Conservation (phyloP, 1,139 yeast genomes). For the Zygosaccharomyces sapae region DNA sequence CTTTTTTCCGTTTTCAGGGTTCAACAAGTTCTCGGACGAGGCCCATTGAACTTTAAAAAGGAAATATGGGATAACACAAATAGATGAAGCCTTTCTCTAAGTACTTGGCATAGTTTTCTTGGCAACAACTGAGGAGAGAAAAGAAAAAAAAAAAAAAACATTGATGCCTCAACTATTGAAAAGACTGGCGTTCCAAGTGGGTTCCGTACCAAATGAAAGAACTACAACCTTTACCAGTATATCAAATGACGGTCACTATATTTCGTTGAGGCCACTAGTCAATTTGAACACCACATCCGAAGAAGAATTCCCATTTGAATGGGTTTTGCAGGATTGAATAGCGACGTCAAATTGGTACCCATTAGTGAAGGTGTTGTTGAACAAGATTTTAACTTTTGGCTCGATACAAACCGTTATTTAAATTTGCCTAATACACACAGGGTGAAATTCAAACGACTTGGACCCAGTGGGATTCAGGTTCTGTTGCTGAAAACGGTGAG, state of each 20-base stretch:
- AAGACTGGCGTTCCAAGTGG: conserved; percentile 32
- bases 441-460: conserved; percentile 33
- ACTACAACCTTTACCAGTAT: conserved; percentile 32
- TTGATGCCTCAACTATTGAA: conserved; percentile 35
- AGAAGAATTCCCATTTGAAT: conserved; percentile 40
- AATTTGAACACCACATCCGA: conserved; percentile 26
- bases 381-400: conserved; percentile 30
- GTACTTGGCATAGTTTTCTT: background rate
- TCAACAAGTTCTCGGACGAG: too few species aligned
- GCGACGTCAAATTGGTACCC: conserved; percentile 20
- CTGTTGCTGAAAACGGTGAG: conserved; percentile 32
- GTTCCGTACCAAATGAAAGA: conserved; percentile 28
- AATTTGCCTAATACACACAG: conserved; percentile 28
- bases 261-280: conserved; percentile 37
- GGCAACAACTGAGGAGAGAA: background rate
- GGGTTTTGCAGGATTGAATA: conserved; percentile 42
- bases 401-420: conserved; percentile 32
- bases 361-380: conserved; percentile 20
- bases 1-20: too few species aligned
- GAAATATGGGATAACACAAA: too few species aligned
- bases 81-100: too few species aligned
- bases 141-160: too few species aligned
- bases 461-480: conserved; percentile 34
- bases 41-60: too few species aligned
- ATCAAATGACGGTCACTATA: conserved; percentile 34